phyloP scores from a whole-genome alignment of 768 basidiomycete genomes.

The Agrocybe praecox region DNA sequence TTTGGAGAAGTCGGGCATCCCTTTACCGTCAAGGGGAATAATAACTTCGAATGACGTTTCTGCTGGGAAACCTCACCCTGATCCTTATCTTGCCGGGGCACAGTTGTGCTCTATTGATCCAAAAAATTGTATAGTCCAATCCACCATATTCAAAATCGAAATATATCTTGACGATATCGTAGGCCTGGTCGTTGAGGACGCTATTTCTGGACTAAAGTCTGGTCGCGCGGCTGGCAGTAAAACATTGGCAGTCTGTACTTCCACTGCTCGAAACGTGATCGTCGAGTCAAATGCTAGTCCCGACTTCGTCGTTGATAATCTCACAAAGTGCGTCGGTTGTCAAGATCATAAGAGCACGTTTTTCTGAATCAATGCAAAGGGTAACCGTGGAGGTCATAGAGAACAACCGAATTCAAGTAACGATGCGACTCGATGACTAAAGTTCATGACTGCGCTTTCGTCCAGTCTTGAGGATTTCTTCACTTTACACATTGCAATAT shows the following conservation, averaged over 20 bases:
- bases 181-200: slow-evolving; percentile 91
- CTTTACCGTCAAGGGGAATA: slow-evolving; percentile 57
- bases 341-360: neutral
- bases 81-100: slow-evolving; percentile 84
- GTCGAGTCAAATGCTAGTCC: slow-evolving; percentile 53
- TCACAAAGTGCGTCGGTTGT: slow-evolving; percentile 54
- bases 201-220: slow-evolving; percentile 77
- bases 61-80: slow-evolving; percentile 86
- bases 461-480: no score
- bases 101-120: slow-evolving; percentile 55
- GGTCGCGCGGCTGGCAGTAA: slow-evolving; percentile 76
- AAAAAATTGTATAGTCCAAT: slow-evolving; percentile 50
- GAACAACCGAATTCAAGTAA: slow-evolving; percentile 30
- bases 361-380: slow-evolving; percentile 27
- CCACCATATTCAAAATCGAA: neutral
- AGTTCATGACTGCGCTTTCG: neutral
- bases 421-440: neutral
- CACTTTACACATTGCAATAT: no score
- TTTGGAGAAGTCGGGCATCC: slow-evolving; percentile 62
- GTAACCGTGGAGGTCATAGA: slow-evolving; percentile 47
- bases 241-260: slow-evolving; percentile 85
- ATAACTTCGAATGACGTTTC: slow-evolving; percentile 76
- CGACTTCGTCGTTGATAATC: slow-evolving; percentile 69
- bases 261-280: slow-evolving; percentile 60
- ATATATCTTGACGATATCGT: neutral